Evolutionary conservation across 306 rosid genomes (phyloP), one percentile per base, ranked within the genome.

Genomic region (Cucurbita maxima): DNA sequence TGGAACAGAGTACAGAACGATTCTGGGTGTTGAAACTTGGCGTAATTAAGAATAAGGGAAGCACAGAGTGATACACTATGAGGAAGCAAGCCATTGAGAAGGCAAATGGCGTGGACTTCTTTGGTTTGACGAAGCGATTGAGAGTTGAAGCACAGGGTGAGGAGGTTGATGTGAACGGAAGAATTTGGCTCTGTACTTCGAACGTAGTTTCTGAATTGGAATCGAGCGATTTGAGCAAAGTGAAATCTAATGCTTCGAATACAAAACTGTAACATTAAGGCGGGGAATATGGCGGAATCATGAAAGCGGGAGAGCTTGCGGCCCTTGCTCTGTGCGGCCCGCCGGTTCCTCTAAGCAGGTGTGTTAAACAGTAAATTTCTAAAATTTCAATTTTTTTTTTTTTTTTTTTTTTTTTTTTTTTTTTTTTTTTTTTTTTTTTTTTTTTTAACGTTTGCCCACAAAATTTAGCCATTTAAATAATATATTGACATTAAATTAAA

Each of bases 31-130:
- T 82, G 80, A 66, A 81, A 83, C 5, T 82, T 36, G 76, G 98
- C 92, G 55, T 90, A 92, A 72, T 81, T 66, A 74, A 90, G 98
- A 58, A 90, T 83, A 52, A 92, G 87, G 69, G 96, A 81, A 72
- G 96, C 91, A 7, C 82, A 87, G 19, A 92, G 85, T 54, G 96
- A 88, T 74, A 92, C 81, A 52, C 90, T 84, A 30, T 53, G 63
- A 6, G 98, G 96, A 37, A 92, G 96, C 61, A 87, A 69, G 57
- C 87, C 91, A 55, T 79, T 61, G 84, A 83, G 72, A 12, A 88
- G 37, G 59, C 85, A 77, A 45, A 77, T 80, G 73, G 96, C 98
- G 64, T 92, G 98, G 70, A 83, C 52, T 79, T 88, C 96, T 57
- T 87, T 84, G 81, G 81, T 87, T 56, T 90, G 96, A 80, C 15